A percentile compares a stretch with the other conserved stretches of the same genome.
phyloP scores from a whole-genome alignment of 768 basidiomycete genomes.

The Kwoniella heveanensis region DNA sequence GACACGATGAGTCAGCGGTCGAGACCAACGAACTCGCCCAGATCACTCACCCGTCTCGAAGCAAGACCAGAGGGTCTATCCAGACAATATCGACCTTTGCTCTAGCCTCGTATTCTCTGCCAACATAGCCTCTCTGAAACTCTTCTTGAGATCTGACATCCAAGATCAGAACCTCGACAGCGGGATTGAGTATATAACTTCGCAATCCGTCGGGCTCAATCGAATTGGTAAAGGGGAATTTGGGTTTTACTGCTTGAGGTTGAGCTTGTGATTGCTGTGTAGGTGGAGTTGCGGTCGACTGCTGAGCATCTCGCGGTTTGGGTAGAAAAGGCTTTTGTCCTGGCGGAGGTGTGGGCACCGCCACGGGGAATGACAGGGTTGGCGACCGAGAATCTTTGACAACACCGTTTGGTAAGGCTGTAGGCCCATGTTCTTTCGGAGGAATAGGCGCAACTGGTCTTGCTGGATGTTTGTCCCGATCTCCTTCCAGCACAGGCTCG shows the following conservation, averaged over 20 bases:
- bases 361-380: constrained; percentile 29
- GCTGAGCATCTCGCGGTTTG: constrained; percentile 1
- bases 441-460: constrained; percentile 7
- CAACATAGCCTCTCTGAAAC: constrained; percentile 74
- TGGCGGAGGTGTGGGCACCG: constrained; percentile 32
- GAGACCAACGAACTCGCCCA: too few species aligned
- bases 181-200: constrained; percentile 62
- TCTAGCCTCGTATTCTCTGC: constrained; percentile 59
- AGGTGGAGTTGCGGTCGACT: neutral
- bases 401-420: constrained; percentile 14
- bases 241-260: constrained; percentile 56
- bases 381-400: constrained; percentile 10
- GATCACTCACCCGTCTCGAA: constrained; percentile 71
- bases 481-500: constrained; percentile 14
- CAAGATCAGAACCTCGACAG: constrained; percentile 70
- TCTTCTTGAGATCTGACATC: constrained; percentile 80
- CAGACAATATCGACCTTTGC: constrained; percentile 63
- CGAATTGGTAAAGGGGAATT: constrained; percentile 66
- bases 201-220: constrained; percentile 66
- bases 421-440: neutral
- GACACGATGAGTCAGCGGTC: neutral
- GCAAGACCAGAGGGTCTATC: constrained; percentile 77
- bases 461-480: constrained; percentile 13
- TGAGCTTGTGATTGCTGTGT: constrained; percentile 4
- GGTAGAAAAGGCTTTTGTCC: neutral